Percentiles rank a stretch among this genome's conserved stretches.
These are phyloP conservation scores for Cyclotella choctawhatcheeana DNA, from an alignment of 108 stramenopile genomes.

Conservation along the genomic window DNA sequence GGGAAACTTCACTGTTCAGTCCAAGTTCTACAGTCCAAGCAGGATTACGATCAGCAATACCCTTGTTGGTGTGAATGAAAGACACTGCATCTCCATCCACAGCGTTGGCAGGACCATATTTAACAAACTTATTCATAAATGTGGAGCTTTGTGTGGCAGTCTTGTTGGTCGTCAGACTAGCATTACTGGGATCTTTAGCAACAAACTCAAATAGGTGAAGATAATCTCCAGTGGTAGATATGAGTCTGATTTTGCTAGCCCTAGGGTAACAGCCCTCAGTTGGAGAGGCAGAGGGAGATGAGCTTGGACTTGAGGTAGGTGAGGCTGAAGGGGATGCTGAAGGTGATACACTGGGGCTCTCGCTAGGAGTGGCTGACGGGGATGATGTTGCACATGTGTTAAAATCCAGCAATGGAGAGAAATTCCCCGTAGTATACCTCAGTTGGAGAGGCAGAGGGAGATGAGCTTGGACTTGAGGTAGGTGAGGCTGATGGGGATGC, in stretches of 20 bases:
- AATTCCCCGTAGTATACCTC: too few species aligned
- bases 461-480: too few species aligned
- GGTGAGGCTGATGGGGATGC: too few species aligned
- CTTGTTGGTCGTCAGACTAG: slow-evolving; percentile 2
- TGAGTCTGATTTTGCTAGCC: background rate
- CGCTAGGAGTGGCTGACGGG: too few species aligned
- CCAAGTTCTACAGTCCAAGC: background rate
- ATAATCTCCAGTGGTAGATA: background rate
- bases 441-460: too few species aligned
- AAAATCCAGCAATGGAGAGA: too few species aligned
- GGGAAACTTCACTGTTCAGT: background rate
- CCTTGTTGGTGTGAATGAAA: slow-evolving; percentile 15
- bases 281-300: too few species aligned
- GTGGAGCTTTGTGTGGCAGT: slow-evolving; percentile 25
- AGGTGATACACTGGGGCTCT: too few species aligned
- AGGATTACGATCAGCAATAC: background rate
- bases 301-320: too few species aligned
- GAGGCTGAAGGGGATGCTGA: too few species aligned
- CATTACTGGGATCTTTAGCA: background rate
- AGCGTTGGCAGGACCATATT: background rate
- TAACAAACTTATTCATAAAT: background rate
- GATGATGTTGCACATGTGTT: too few species aligned
- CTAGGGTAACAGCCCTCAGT: background rate
- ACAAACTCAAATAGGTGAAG: background rate
- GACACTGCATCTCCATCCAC: slow-evolving; percentile 14